Conservation (phyloP, 2,329 filamentous ascomycete species). For the Paraconiothyrium sp. region DNA sequence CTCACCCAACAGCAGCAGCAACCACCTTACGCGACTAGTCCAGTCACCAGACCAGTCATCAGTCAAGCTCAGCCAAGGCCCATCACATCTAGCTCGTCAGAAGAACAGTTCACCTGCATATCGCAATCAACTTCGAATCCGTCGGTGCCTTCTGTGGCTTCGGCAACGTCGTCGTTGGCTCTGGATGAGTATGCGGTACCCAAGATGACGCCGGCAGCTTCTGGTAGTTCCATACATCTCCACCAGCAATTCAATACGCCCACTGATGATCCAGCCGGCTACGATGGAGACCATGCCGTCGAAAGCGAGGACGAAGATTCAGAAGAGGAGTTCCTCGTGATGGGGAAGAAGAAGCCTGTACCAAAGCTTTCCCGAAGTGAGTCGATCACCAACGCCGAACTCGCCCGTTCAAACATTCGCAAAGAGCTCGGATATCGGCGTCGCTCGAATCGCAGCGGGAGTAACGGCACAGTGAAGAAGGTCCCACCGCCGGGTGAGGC, state of each 20-base stretch:
- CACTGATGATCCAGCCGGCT: conserved; percentile 48
- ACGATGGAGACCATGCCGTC: conserved; percentile 52
- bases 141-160: conserved; percentile 62
- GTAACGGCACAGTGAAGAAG: conserved; percentile 62
- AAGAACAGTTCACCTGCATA: conserved; percentile 58
- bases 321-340: conserved; percentile 52
- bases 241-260: conserved; percentile 36
- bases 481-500: conserved; percentile 43
- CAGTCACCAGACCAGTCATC: conserved; percentile 40
- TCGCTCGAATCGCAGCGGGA: conserved; percentile 58
- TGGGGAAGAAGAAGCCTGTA: conserved; percentile 50
- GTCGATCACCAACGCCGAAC: conserved; percentile 50
- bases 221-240: conserved; percentile 48
- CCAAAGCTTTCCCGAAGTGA: conserved; percentile 43
- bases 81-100: conserved; percentile 58
- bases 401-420: conserved; percentile 41
- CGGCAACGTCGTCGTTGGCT: conserved; percentile 56
- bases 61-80: conserved; percentile 30
- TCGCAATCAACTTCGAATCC: conserved; percentile 62
- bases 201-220: conserved; percentile 36
- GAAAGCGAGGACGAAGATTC: conserved; percentile 54
- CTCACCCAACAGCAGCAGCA: conserved; percentile 36
- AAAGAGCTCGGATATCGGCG: conserved; percentile 41
- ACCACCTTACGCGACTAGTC: conserved; percentile 53
- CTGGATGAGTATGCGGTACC: conserved; percentile 44